Conservation (phyloP, 164 flowering plant species). For the Warburgia ugandensis region DNA sequence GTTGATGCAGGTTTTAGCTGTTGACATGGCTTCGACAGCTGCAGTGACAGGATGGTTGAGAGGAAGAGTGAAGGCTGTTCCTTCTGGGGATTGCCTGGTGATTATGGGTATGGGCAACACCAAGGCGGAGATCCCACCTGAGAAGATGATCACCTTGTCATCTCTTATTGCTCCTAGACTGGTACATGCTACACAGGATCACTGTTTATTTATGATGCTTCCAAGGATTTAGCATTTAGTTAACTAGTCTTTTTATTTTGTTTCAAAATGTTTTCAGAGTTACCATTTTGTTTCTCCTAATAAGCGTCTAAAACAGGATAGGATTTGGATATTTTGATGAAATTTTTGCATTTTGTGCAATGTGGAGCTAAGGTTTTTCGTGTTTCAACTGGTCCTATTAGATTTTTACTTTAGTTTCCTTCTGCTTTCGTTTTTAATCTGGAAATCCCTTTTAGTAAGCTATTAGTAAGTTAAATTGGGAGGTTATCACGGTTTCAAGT, state of each 20-base stretch:
- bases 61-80: constrained; percentile 82
- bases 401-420: no score
- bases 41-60: constrained; percentile 64
- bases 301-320: no score
- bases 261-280: background rate
- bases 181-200: constrained; percentile 49
- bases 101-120: constrained; percentile 60
- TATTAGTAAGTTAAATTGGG: no score
- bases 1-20: no score
- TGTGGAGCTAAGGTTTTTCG: no score
- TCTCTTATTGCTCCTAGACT: constrained; percentile 79
- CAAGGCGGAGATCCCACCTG: constrained; percentile 70
- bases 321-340: no score
- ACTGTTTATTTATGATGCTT: background rate
- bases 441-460: no score
- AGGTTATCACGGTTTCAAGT: no score
- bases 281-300: no score
- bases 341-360: no score
- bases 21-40: constrained; percentile 65
- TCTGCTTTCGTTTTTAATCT: no score
- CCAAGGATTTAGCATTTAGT: background rate
- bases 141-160: constrained; percentile 74
- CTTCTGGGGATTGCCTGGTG: constrained; percentile 87
- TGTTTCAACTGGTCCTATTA: no score
- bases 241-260: background rate